phyloP scores from a whole-genome alignment of 495 filamentous ascomycete species.

The Thermochaetoides thermophila region DNA sequence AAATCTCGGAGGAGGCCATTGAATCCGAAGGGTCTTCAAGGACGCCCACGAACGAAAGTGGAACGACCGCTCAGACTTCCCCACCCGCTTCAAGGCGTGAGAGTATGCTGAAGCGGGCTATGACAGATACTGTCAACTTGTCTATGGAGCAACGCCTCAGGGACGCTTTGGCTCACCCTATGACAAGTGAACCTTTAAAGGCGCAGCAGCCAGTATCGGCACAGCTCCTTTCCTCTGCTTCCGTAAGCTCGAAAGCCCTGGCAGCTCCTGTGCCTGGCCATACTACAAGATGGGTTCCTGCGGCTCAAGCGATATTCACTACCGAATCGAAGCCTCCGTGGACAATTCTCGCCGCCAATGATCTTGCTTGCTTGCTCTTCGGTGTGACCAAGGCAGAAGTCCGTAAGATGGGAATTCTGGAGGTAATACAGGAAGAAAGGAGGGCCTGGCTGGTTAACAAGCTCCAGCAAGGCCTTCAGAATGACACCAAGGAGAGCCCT shows the following conservation, averaged over 20 bases:
- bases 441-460: constrained; percentile 83
- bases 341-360: constrained; percentile 95
- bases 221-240: constrained; percentile 24
- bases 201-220: constrained; percentile 30
- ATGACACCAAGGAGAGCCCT: constrained; percentile 22
- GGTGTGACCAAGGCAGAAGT: constrained; percentile 90
- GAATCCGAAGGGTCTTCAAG: constrained; percentile 41
- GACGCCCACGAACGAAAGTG: constrained; percentile 40
- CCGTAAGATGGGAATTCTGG: constrained; percentile 84
- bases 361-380: constrained; percentile 89
- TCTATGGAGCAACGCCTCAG: constrained; percentile 70
- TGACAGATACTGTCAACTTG: constrained; percentile 63
- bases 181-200: constrained; percentile 34
- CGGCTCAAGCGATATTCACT: constrained; percentile 91
- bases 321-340: constrained; percentile 78
- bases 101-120: constrained; percentile 63
- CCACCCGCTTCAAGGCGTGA: constrained; percentile 45
- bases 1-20: constrained; percentile 2
- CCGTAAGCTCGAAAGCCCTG: constrained; percentile 16
- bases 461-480: constrained; percentile 39
- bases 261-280: constrained; percentile 55
- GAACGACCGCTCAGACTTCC: constrained; percentile 36
- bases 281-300: constrained; percentile 76
- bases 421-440: constrained; percentile 80
- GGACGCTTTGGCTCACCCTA: constrained; percentile 80